Base-by-base conservation (phyloP, 2,329 filamentous ascomycete species). In the Aspergillus piperis region DNA sequence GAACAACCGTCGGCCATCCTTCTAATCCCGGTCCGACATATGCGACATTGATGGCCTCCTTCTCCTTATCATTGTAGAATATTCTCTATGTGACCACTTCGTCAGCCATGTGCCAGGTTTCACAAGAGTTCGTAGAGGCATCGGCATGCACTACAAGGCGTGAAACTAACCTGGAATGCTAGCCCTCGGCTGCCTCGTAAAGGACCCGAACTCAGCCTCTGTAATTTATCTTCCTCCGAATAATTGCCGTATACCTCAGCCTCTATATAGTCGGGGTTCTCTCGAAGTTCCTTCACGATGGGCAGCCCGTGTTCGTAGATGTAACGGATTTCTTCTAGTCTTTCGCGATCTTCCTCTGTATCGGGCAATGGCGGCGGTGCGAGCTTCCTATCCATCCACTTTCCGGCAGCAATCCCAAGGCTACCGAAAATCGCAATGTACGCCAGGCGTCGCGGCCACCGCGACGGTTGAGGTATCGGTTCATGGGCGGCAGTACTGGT, bases 1-100 rank as follows among this genome's bases (percentile, higher is more conserved):
- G 90, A 54, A 87, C 86, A 42, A 90, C 80, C 11, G 84, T 83
- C 1, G 90, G 90, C 88, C 89, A 93, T 3, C 90, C 90, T 51
- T 83, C 80, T 19, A 89, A 71, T 1, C 80, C 84, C n/a, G 80
- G 73, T 6, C 90, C 90, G 57, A 92, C 82, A 79, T 83, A 90
- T 4, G 92, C 78, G n/a, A 92, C 81, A 53, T 82, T 84, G 10
- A 88, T 77, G 36, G 86, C 73, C 67, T 86, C 84, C 65, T 85
- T 82, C 6, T 86, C 84, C 30, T 74, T 73, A 3, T 77, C 69
- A 70, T 90, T 86, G 80, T 83, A 86, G 70, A 90, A 92, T 1
- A 89, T 76, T 67, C 84, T 82, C 79, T 91, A 84, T 67, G 75
- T 17, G 47, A 62, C 38, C 38, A 54, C 54, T 55, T 54, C 50